Conservation (phyloP, 148 eudicot species). For the Fagopyrum tataricum region DNA sequence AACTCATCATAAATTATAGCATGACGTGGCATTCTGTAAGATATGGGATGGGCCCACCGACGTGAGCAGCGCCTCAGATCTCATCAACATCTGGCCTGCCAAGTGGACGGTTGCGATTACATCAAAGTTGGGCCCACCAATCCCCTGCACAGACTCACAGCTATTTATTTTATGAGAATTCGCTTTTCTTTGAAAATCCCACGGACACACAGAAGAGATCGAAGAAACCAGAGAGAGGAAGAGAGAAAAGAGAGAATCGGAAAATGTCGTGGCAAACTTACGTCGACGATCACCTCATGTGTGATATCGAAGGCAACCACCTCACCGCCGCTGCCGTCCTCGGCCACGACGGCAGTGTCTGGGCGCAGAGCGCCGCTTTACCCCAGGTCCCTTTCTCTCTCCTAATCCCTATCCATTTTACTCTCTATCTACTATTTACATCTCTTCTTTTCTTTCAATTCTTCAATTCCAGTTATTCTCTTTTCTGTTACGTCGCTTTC, state of each 20-base stretch:
- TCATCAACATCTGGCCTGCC: neutral
- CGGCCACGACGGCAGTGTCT: slow-evolving; percentile 15
- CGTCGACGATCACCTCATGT: slow-evolving; percentile 15
- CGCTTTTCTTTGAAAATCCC: neutral
- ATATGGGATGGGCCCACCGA: neutral
- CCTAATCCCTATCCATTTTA: neutral
- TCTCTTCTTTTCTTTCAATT: neutral
- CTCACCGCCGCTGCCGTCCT: slow-evolving; percentile 12
- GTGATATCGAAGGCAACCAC: slow-evolving; percentile 13
- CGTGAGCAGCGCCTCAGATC: neutral
- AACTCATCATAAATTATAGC: too few species aligned
- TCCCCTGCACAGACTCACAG: neutral
- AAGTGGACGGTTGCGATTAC: neutral
- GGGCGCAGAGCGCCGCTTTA: slow-evolving; percentile 12
- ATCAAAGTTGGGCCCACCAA: neutral
- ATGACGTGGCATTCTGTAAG: too few species aligned
- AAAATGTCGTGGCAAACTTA: slow-evolving; percentile 9
- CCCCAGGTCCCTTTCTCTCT: slow-evolving; percentile 12
- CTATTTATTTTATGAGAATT: neutral
- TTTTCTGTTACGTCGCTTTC: neutral
- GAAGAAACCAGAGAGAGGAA: neutral
- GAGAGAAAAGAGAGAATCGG: neutral
- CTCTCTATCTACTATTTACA: neutral
- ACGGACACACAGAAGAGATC: neutral
- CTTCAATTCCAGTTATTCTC: neutral